Evolutionary conservation across 495 filamentous ascomycete species (phyloP), one percentile per base, ranked within the genome.

Genomic region (Aspergillus egyptiacus): DNA sequence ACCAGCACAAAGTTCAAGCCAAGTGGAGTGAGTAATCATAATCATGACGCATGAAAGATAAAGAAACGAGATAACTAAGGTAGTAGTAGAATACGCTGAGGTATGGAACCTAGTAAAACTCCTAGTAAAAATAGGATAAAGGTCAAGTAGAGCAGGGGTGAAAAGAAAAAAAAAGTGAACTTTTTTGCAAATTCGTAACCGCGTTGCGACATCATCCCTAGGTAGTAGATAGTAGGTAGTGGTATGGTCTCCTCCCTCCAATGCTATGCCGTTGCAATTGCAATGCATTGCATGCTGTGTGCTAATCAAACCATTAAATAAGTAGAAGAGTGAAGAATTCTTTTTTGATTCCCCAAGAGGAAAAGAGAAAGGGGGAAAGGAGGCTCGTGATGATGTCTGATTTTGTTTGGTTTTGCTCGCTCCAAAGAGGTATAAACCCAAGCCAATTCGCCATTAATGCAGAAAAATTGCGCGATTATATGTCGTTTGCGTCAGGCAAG

Each of bases 361-460:
- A 32, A 18, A 20, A 17, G 22, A 13, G 15, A 22, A 4, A 10
- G 23, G 37, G 9, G 15, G 18, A 6, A 15, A 6, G 14, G 8
- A 27, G 7, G n/a, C 27, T 33, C 41, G n/a, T n/a, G n/a, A n/a
- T 28, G 41, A 23, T 19, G 6, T 44, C 41, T 28, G 39, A 10
- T 42, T 30, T 32, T 24, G 11, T 33, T 46, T 34, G 3, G 1
- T 25, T 46, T 46, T 46, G n/a, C 28, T 48, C 39, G 43, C 50
- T 55, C 40, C 40, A 50, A 54, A 36, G 46, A 15, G 40, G 40
- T 43, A 61, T 63, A 66, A 63, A 56, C 57, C 60, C 67, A 59
- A 61, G 65, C 63, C 63, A 66, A 53, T 70, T 68, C 67, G 63
- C 65, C 65, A 47, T 48, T 53, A 51, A 58, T 54, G 54, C 56